Evolutionary conservation across 495 filamentous ascomycete genomes (phyloP).

Genomic region (Oidiodendron maius): DNA sequence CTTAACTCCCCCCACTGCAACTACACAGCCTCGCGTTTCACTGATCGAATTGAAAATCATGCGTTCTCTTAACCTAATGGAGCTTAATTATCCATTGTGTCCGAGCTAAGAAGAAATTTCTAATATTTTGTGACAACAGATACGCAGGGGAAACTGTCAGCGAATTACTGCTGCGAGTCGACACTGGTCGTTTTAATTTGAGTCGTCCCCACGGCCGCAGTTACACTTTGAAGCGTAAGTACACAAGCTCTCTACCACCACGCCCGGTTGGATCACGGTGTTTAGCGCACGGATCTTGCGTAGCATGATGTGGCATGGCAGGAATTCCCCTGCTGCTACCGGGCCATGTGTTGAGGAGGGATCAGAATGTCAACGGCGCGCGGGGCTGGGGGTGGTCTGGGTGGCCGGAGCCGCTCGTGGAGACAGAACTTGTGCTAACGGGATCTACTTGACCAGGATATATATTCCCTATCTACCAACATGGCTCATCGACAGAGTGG

Average conservation of each 20-base stretch:
- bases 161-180: conserved; percentile 10
- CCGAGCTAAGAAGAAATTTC: too few relatives aligned
- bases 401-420: too few relatives aligned
- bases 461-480: conserved; percentile 6
- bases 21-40: too few relatives aligned
- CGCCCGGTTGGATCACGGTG: conserved; percentile 9
- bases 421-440: not conserved
- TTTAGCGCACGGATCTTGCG: conserved; percentile 19
- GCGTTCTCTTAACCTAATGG: too few relatives aligned
- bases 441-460: not conserved
- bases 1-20: too few relatives aligned
- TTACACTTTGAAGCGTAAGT: conserved; percentile 2
- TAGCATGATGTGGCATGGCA: conserved; percentile 17
- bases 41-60: too few relatives aligned
- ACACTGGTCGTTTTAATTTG: too few relatives aligned
- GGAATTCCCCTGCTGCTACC: conserved; percentile 9
- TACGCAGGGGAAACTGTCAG: conserved; percentile 10
- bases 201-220: too few relatives aligned
- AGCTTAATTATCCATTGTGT: too few relatives aligned
- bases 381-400: not conserved
- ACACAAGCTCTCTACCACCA: not conserved
- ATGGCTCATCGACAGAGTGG: conserved; percentile 24
- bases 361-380: not conserved
- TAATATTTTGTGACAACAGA: conserved; percentile 11
- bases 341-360: not conserved